Evolutionary conservation across 331 rosid genomes (phyloP), one percentile per base, ranked within the genome.

Genomic region (Dryas integrifolia): DNA sequence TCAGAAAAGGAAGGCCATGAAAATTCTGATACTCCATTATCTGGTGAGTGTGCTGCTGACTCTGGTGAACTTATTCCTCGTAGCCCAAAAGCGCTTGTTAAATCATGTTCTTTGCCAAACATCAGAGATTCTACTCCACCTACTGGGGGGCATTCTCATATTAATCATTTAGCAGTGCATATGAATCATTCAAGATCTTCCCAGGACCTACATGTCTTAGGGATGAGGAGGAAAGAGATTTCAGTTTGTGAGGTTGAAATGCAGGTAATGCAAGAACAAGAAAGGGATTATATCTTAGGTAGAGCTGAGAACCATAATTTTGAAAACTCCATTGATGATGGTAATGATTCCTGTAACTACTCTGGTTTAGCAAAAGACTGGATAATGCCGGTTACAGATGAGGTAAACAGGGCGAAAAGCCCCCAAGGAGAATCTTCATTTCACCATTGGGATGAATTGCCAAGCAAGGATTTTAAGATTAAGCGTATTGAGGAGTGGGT

Each of bases 401-500:
- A 82, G 67, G 69, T 45, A 72, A 69, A 44, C 53, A 78, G 73
- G 1, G 76, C 2, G 47, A 79, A 80, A 79, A 72, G 58, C 73
- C 63, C 77, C 79, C 76, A 43, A 60, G 86, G 83, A 74, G 89
- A 82, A 73, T 75, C 84, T 70, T 67, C 81, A 24, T 72, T 62
- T 75, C 81, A 65, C 55, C 16, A 50, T 15, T 52, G 64, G 60
- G 82, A 79, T 50, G 88, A 88, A 51, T 73, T 84, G 60, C 83
- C 83, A 4, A 76, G 77, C 75, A 61, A 68, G 64, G 90, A 91
- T 67, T 89, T 84, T 77, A 88, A 80, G 84, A 56, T 85, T 12
- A 95, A 89, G 85, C 92, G 97, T 16, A 88, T 89, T 51, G 90
- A 86, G 81, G 96, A 95, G 71, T 95, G 98, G 98, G 96, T 95